Percentiles rank a stretch among this genome's conserved stretches.
phyloP scores from a whole-genome alignment of 2,329 filamentous ascomycete genomes.

The Curvularia sp. region DNA sequence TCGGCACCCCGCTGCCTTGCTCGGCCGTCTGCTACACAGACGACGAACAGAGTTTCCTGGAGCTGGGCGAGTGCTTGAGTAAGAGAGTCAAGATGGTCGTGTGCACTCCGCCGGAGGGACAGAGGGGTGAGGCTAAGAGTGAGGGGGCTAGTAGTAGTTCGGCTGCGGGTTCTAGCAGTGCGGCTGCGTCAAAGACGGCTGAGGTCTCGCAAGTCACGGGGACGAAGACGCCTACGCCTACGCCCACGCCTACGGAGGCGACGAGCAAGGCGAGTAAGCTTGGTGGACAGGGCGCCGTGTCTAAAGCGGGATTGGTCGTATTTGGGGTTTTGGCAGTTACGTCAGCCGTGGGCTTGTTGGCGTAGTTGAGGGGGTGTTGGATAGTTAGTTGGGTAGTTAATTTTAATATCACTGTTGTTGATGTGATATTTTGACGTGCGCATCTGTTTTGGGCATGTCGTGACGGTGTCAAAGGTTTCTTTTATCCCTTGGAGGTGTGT shows the following conservation, averaged over 20 bases:
- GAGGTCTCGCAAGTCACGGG: background rate
- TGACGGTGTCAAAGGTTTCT: too few relatives aligned
- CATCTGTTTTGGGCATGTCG: too few relatives aligned
- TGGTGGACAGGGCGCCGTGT: constrained; percentile 1
- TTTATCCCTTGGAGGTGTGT: too few relatives aligned
- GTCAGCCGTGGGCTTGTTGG: constrained; percentile 18
- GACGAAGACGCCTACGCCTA: background rate
- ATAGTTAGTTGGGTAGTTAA: too few relatives aligned
- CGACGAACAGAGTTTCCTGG: constrained; percentile 20
- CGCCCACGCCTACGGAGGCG: background rate
- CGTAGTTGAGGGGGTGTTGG: constrained; percentile 3
- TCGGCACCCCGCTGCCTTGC: constrained; percentile 16
- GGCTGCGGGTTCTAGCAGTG: background rate
- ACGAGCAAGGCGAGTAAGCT: constrained; percentile 12
- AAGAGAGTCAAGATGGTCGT: constrained; percentile 26
- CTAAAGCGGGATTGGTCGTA: constrained; percentile 13
- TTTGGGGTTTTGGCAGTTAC: constrained; percentile 19
- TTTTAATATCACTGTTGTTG: too few relatives aligned
- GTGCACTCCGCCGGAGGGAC: constrained; percentile 18
- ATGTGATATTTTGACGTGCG: too few relatives aligned
- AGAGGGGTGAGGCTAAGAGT: constrained; percentile 9
- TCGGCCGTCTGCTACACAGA: constrained; percentile 20
- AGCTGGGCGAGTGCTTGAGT: constrained; percentile 31
- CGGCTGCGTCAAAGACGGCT: background rate
- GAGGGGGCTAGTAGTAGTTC: background rate